Evolutionary conservation across 345 rosid genomes (phyloP).

Genomic region (Schrenkiella parvula): DNA sequence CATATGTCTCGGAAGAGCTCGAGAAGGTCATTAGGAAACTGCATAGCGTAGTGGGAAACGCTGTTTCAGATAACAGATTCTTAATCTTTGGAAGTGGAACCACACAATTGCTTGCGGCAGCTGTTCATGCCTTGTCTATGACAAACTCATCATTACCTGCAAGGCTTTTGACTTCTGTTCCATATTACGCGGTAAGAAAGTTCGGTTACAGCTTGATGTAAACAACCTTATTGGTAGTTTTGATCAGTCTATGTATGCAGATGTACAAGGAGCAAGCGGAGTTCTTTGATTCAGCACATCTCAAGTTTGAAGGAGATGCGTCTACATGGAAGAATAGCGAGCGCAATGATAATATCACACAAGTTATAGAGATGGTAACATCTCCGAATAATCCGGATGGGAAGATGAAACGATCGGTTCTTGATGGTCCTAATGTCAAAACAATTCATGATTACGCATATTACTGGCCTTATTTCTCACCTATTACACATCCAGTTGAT

Average conservation of each 20-base stretch:
- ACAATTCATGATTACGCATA: conserved; percentile 59
- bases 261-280: conserved; percentile 43
- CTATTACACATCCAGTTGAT: conserved; percentile 49
- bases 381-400: conserved; percentile 89
- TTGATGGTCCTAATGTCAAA: conserved; percentile 50
- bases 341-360: conserved; percentile 13
- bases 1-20: conserved; percentile 29
- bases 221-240: background rate
- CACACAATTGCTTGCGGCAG: background rate
- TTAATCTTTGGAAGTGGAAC: conserved; percentile 43
- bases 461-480: conserved; percentile 73
- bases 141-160: conserved; percentile 44
- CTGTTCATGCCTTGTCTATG: conserved; percentile 52
- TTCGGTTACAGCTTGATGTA: background rate
- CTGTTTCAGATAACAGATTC: conserved; percentile 44
- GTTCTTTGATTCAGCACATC: conserved; percentile 35
- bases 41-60: conserved; percentile 53
- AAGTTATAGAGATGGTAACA: conserved; percentile 61
- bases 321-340: conserved; percentile 27
- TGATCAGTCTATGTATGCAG: conserved; percentile 20
- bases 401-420: conserved; percentile 42
- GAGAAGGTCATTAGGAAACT: conserved; percentile 43
- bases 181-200: conserved; percentile 51
- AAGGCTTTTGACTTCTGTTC: conserved; percentile 46
- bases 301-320: conserved; percentile 51